phyloP scores from a whole-genome alignment of 2,329 filamentous ascomycete species.

The Cyanodermella asteris region DNA sequence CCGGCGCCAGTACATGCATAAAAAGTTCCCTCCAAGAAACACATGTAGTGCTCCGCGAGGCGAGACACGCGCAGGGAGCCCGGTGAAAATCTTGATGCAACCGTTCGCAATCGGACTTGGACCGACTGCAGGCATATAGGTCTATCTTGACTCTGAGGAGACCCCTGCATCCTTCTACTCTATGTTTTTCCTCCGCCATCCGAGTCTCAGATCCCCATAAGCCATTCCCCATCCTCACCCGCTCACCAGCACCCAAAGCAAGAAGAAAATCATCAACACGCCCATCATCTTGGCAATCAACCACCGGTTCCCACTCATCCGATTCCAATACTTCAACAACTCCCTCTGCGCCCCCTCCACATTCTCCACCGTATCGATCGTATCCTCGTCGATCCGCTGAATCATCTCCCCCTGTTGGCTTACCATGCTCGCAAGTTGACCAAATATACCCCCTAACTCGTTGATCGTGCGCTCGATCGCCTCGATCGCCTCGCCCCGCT shows the following conservation, averaged over 20 bases:
- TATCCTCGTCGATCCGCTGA: constrained; percentile 89
- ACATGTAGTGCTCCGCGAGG: no score
- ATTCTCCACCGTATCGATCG: constrained; percentile 93
- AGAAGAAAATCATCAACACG: constrained; percentile 84
- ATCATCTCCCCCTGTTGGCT: constrained; percentile 96
- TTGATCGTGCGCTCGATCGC: constrained; percentile 89
- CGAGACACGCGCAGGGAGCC: no score
- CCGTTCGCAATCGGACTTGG: no score
- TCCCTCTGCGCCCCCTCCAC: constrained; percentile 92
- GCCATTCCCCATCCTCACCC: constrained; percentile 23
- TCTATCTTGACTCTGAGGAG: no score
- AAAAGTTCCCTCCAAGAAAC: no score
- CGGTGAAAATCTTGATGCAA: no score
- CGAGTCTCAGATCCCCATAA: no score
- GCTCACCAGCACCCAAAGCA: constrained; percentile 49
- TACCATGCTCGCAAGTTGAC: constrained; percentile 89
- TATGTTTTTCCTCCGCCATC: no score
- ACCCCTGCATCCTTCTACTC: no score
- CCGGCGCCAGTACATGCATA: no score
- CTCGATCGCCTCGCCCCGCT: constrained; percentile 86
- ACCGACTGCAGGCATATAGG: no score
- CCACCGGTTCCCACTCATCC: constrained; percentile 89
- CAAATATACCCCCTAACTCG: constrained; percentile 81
- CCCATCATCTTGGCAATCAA: constrained; percentile 63
- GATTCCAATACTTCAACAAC: constrained; percentile 87